Base-by-base conservation (phyloP, 495 filamentous ascomycete genomes). In the Aspergillus sclerotiicarbonarius region DNA sequence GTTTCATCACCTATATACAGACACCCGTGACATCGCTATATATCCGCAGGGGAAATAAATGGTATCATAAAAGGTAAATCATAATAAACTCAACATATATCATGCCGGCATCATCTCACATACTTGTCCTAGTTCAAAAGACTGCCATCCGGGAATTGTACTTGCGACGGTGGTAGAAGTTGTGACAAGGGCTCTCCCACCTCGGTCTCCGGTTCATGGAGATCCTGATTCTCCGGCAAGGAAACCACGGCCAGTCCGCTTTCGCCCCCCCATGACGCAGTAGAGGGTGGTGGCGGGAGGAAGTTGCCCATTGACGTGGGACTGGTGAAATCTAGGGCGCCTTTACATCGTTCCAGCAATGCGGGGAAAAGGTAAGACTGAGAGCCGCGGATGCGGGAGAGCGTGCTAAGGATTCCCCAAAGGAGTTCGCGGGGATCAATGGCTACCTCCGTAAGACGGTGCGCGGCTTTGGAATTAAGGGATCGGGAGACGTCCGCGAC, bases 331-430 rank as follows among this genome's bases (percentile, higher is more conserved):
- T 68, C 71, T 0, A 76, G 60, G 1, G 72, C 66, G n/a, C 58
- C 59, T 32, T 71, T 71, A 48, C 68, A 71, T 10, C 71, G 72
- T 19, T 73, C 73, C 10, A 77, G 29, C 1, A 77, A 59, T 7
- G 63, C 37, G 0, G 75, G 73, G 35, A 76, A 74, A n/a, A 76
- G 67, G 54, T 77, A 74, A 0, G 75, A 77, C 18, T 72, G 68
- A n/a, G 75, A 77, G 43, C 75, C 75, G 8, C 75, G 73, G 43
- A 76, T 78, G 25, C 71, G 73, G 12, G 72, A 71, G 0, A 78
- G 62, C 1, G 72, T 76, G 44, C 71, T 67, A 13, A 78, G 64
- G 20, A 78, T 75, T 13, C 73, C 73, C 75, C 73, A 76, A 15
- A 78, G 68, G 5, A 78, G 63, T 35, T 78, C 69, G 20, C 68